Evolutionary conservation across 1,284 basidiomycete genomes (phyloP), one percentile per base, ranked within the genome.

Genomic region (Caloboletus inedulis): DNA sequence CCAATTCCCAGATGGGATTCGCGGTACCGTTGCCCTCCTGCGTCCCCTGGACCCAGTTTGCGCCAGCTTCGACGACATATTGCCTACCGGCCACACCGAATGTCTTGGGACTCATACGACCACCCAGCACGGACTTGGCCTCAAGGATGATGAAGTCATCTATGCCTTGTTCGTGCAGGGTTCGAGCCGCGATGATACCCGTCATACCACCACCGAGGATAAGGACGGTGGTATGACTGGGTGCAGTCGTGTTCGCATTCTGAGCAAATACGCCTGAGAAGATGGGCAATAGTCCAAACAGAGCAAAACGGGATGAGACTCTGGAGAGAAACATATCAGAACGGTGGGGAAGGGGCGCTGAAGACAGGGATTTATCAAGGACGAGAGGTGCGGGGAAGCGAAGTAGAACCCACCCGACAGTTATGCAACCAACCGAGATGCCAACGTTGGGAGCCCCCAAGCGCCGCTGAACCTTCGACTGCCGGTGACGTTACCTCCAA

Each of bases 31-130:
- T 61, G 6, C 69, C 75, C 4, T 69, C 61, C 52, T 81, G 78
- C 1, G 81, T 81, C 5, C 85, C 85, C 60, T 87, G 84, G 29
- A 88, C 75, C 85, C 86, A 88, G 59, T 86, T 86, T 13, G 84
- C 76, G 23, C 85, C 85, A 2, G 77, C 65, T 63, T 88, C 86
- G 36, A 87, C 66, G 2, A 72, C 75, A 42, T 72, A 70, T 19
- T 72, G 56, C 35, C 65, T 65, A 10, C 63, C 69, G 13, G 65
- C 36, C 3, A 55, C 64, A 34, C 74, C 80, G 52, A 86, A 77
- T 0, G 63, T 59, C 42, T 70, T 72, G 44, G 74, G 76, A 60
- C 71, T 74, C 70, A 86, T 74, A 13, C 84, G 75, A 2, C 84
- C 84, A 16, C 85, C 85, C 3, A 87, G 74, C 62, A 83, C 77